phyloP scores from a whole-genome alignment of 768 basidiomycete species.

The Filobasidium wieringae region DNA sequence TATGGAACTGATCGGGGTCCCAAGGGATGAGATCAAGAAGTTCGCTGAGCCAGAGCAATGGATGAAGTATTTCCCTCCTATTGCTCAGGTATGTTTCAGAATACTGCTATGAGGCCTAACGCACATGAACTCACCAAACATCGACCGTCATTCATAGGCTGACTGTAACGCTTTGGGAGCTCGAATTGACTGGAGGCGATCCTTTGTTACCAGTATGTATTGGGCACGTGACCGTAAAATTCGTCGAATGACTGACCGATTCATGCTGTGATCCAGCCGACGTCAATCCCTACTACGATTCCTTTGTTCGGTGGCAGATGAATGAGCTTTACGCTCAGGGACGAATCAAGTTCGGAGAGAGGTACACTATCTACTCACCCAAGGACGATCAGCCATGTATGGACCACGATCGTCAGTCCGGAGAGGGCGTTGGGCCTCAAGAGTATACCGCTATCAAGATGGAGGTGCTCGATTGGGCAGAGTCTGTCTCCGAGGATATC shows the following conservation, averaged over 20 bases:
- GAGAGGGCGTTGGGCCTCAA: slow-evolving; percentile 87
- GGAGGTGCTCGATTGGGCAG: slow-evolving; percentile 77
- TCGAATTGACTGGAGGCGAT: slow-evolving; percentile 91
- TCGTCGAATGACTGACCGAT: no score
- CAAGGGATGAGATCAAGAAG: slow-evolving; percentile 78
- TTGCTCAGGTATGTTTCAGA: slow-evolving; percentile 56
- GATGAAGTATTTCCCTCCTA: slow-evolving; percentile 90
- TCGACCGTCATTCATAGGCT: neutral
- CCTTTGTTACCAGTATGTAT: slow-evolving; percentile 63
- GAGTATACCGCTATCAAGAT: slow-evolving; percentile 93
- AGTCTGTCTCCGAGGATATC: slow-evolving; percentile 53
- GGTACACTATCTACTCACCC: slow-evolving; percentile 95
- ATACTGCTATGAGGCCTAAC: neutral
- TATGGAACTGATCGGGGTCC: slow-evolving; percentile 85
- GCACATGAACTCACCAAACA: neutral
- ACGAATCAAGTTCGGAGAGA: slow-evolving; percentile 95
- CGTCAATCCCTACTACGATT: slow-evolving; percentile 91
- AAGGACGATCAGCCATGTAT: slow-evolving; percentile 99
- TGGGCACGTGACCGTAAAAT: neutral
- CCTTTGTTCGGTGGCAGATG: slow-evolving; percentile 95
- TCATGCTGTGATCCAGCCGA: slow-evolving; percentile 43
- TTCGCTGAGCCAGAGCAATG: slow-evolving; percentile 93
- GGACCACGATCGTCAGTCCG: slow-evolving; percentile 95
- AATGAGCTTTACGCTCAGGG: slow-evolving; percentile 76
- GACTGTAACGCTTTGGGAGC: slow-evolving; percentile 85